phyloP scores from a whole-genome alignment of 164 flowering plant genomes.

The Aristolochia californica region DNA sequence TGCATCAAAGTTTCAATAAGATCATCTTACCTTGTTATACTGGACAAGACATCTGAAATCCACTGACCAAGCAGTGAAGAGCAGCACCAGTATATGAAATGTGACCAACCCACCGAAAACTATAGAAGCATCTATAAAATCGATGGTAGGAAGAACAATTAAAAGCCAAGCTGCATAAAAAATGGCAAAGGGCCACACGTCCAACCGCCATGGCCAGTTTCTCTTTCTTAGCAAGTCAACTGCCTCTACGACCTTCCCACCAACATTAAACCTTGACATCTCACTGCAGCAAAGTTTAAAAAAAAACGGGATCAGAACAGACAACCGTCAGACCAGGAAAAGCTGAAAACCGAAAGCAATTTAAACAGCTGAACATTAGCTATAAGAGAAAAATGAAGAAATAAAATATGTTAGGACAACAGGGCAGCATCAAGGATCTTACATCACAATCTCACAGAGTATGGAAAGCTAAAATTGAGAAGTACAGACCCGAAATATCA shows the following conservation, averaged over 20 bases:
- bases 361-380: not conserved
- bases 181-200: constrained; percentile 73
- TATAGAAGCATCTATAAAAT: constrained; percentile 53
- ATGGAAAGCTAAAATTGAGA: no score
- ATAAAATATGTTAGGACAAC: no score
- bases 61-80: constrained; percentile 92
- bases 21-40: constrained; percentile 48
- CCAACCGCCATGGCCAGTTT: constrained; percentile 65
- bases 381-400: no score
- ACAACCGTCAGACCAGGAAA: not conserved
- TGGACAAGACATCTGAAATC: constrained; percentile 77
- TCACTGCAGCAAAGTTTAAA: not conserved
- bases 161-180: constrained; percentile 45
- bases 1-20: not conserved
- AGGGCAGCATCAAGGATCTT: no score
- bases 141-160: constrained; percentile 51
- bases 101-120: constrained; percentile 52
- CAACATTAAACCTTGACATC: constrained; percentile 63
- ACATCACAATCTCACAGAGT: no score
- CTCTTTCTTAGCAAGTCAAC: constrained; percentile 70
- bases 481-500: no score
- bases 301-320: no score
- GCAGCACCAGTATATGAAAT: constrained; percentile 54
- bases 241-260: constrained; percentile 75
- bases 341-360: not conserved